Evolutionary conservation across 2,329 filamentous ascomycete genomes (phyloP).

Genomic region (Paecilomyces formosus): DNA sequence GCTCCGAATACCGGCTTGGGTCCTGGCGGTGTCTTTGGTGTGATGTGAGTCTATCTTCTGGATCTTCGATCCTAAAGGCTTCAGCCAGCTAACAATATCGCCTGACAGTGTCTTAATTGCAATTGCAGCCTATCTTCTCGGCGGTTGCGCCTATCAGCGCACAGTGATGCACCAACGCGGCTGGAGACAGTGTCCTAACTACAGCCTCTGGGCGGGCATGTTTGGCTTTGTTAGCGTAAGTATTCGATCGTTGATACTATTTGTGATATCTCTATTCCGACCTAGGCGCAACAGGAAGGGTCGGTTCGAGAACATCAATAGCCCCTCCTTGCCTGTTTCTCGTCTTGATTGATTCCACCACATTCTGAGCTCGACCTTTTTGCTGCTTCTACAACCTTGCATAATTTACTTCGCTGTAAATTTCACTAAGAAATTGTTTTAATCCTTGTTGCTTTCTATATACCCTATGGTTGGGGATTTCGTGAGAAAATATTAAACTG

Average conservation of each 20-base stretch:
- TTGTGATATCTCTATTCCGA: conserved; percentile 19
- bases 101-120: conserved; percentile 51
- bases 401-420: not conserved
- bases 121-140: conserved; percentile 79
- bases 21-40: conserved; percentile 73
- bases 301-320: conserved; percentile 14
- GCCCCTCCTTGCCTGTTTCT: conserved; percentile 21
- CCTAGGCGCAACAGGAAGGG: conserved; percentile 14
- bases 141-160: conserved; percentile 91
- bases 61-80: not conserved
- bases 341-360: conserved; percentile 24
- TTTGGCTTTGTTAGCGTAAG: conserved; percentile 75
- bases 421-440: not conserved
- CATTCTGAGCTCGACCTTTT: not conserved
- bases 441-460: not conserved
- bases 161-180: conserved; percentile 90
- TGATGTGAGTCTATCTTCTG: conserved; percentile 60
- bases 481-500: not conserved
- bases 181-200: conserved; percentile 94
- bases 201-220: conserved; percentile 83
- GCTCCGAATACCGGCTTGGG: conserved; percentile 54
- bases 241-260: conserved; percentile 33
- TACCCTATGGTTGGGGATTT: not conserved
- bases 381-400: not conserved
- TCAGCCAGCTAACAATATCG: conserved; percentile 8